Evolutionary conservation across 2,329 filamentous ascomycete genomes (phyloP).

Genomic region (Podosphaera fusca): DNA sequence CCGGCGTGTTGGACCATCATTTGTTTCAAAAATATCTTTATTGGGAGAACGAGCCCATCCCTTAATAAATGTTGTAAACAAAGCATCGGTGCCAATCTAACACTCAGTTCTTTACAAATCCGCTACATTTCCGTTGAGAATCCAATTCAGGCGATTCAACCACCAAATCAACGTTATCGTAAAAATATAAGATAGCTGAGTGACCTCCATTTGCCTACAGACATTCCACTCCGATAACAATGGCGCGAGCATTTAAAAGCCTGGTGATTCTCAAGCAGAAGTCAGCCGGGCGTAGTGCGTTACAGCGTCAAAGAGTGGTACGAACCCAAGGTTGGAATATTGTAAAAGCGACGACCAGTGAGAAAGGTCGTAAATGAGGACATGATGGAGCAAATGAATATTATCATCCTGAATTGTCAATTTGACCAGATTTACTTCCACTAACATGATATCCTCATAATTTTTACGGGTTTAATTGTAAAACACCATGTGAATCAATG

Average conservation of each 20-base stretch:
- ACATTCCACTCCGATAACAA: neutral
- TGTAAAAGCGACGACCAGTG: neutral
- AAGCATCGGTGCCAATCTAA: neutral
- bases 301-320: neutral
- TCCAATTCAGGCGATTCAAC: neutral
- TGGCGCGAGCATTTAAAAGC: neutral
- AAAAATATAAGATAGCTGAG: neutral
- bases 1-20: no score
- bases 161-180: neutral
- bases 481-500: no score
- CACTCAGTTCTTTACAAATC: neutral
- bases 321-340: neutral
- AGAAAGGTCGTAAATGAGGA: neutral
- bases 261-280: neutral
- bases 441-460: no score
- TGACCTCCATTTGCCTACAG: neutral
- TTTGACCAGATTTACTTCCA: no score
- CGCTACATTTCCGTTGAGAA: neutral
- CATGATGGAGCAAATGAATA: neutral
- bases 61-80: neutral
- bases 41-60: no score
- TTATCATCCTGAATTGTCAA: neutral
- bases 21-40: no score
- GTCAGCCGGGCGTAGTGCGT: neutral
- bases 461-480: no score